Percentiles rank a stretch among this genome's conserved stretches.
Evolutionary conservation across 2,329 filamentous ascomycete genomes (phyloP).

Genomic region (Fusarium sp.): DNA sequence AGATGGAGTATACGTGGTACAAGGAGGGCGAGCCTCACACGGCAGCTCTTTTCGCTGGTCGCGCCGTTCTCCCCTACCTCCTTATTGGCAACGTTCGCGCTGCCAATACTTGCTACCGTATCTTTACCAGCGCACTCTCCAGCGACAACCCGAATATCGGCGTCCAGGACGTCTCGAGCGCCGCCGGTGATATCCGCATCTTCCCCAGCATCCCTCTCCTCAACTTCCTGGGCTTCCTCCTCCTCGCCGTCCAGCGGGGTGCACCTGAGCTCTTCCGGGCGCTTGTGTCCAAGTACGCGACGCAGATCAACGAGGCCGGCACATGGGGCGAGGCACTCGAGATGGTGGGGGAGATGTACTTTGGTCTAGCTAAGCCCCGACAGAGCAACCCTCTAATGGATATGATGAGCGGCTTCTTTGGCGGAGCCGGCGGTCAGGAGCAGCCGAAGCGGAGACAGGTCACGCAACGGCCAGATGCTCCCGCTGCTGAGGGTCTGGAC

Average conservation of each 20-base stretch:
- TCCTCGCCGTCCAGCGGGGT: constrained; percentile 86
- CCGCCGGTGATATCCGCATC: constrained; percentile 79
- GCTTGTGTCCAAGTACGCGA: constrained; percentile 83
- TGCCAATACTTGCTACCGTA: constrained; percentile 83
- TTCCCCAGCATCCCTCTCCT: constrained; percentile 94
- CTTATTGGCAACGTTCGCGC: constrained; percentile 90
- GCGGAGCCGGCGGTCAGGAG: constrained; percentile 68
- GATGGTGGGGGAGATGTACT: constrained; percentile 96
- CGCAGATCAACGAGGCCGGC: constrained; percentile 80
- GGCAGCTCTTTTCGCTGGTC: constrained; percentile 85
- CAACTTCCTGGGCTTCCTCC: constrained; percentile 89
- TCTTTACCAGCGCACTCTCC: constrained; percentile 61
- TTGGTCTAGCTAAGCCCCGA: constrained; percentile 87
- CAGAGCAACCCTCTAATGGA: constrained; percentile 95
- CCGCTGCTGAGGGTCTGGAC: constrained; percentile 70
- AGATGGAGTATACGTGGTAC: constrained; percentile 95
- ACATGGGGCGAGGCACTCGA: constrained; percentile 86
- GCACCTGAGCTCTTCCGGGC: constrained; percentile 83
- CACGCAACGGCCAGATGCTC: constrained; percentile 60
- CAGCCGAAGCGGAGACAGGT: constrained; percentile 55
- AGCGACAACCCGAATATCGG: constrained; percentile 65
- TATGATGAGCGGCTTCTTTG: constrained; percentile 97
- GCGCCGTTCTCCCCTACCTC: constrained; percentile 91
- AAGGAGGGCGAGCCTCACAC: constrained; percentile 87
- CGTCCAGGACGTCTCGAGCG: constrained; percentile 84